Base-by-base conservation (phyloP, 23 red algal genomes). In the Pyropia haitanensis region DNA sequence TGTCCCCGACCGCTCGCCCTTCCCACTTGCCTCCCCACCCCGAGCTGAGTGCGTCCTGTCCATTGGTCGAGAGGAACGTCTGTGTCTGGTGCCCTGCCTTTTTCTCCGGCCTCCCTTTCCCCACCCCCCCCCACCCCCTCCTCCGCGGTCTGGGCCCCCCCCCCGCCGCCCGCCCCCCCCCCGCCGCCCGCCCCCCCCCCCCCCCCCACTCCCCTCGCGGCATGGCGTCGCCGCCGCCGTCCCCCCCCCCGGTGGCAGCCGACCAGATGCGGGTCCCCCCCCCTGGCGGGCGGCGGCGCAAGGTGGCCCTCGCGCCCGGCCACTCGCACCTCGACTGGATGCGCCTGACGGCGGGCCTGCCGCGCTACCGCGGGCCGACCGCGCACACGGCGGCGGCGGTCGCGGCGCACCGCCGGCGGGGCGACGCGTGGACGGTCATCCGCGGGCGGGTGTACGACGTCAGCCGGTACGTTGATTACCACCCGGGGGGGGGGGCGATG, bases 321-420 rank as follows among this genome's bases (percentile, higher is more conserved):
- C 73, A 67, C 50, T 90, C 85, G 33, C 85, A 90, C 56, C 76
- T 90, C 18, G 75, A 90, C 63, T 90, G 85, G 85, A 29, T 90
- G 26, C 74, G 76, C 7, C 33, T 46, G 23, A 56, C 33, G 20
- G 69, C 53, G 24, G 26, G 32, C 12, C 68, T 63, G 25, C 61
- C 50, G 27, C 69, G 28, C 27, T 68, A 49, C 14, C 51, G 50
- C 19, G 21, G n/a, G 4, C 81, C 49, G 21, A 63, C 59, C 28
- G 27, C 21, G 17, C 51, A 60, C 68, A 28, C 49, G 14, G 0
- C 57, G 17, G 58, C 15, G 63, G 85, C 80, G 67, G 33, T 90
- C 21, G 20, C 55, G 25, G 34, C 26, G 19, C 85, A 81, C 62
- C 21, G 31, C 29, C 18, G 3, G 29, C 17, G 22, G 16, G 72